Conservation (phyloP, 2,329 filamentous ascomycete genomes). For the Colletotrichum lupini region DNA sequence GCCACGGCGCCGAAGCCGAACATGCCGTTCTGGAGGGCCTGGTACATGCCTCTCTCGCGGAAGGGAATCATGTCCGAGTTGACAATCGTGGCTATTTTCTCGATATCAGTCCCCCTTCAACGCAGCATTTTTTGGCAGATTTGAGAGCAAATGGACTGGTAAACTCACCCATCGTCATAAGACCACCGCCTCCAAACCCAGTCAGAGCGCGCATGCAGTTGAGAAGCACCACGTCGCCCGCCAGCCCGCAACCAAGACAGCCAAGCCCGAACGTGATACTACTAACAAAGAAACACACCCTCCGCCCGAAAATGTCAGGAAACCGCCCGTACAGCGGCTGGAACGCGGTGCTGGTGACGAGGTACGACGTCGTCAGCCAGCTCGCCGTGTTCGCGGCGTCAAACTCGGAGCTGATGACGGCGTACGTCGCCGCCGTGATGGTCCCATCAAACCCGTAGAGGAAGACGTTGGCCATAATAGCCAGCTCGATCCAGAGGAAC, state of each 20-base stretch:
- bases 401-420: constrained; percentile 80
- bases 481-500: constrained; percentile 69
- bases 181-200: constrained; percentile 76
- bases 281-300: constrained; percentile 72
- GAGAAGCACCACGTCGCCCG: constrained; percentile 66
- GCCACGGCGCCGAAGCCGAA: constrained; percentile 71
- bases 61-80: constrained; percentile 74
- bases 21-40: constrained; percentile 70
- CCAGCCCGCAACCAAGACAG: constrained; percentile 73
- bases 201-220: constrained; percentile 74
- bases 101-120: not conserved
- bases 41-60: constrained; percentile 65
- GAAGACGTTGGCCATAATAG: constrained; percentile 74
- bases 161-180: constrained; percentile 74
- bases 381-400: constrained; percentile 77
- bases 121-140: too few relatives aligned
- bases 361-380: constrained; percentile 79
- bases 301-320: constrained; percentile 76
- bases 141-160: not conserved
- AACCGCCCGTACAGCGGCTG: constrained; percentile 78
- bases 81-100: constrained; percentile 55
- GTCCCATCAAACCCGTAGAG: constrained; percentile 77
- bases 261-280: constrained; percentile 70
- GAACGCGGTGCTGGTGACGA: constrained; percentile 77
- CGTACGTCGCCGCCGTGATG: constrained; percentile 78